Evolutionary conservation across 805 yeast genomes (phyloP).

Genomic region (Starmerella apicola): DNA sequence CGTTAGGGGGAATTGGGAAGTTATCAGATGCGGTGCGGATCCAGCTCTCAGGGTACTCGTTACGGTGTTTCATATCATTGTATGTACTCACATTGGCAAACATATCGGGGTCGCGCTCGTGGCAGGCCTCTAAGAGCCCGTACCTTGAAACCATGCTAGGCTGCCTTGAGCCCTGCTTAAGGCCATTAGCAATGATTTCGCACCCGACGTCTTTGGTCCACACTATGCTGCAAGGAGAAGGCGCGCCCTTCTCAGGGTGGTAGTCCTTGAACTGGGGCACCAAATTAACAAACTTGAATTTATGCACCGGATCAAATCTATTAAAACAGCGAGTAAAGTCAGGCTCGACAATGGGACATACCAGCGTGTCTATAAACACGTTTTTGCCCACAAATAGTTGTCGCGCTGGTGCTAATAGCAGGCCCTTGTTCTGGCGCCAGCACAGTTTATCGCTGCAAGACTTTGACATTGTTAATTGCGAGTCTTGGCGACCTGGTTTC

Average conservation of each 20-base stretch:
- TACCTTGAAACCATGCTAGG: constrained; percentile 14
- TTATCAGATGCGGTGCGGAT: constrained; percentile 16
- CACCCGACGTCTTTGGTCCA: constrained; percentile 14
- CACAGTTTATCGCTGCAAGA: constrained; percentile 83
- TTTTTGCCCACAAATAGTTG: constrained; percentile 18
- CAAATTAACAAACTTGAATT: constrained; percentile 11
- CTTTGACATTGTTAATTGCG: constrained; percentile 58
- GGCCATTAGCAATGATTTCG: constrained; percentile 21
- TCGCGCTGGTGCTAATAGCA: constrained; percentile 25
- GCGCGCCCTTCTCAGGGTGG: constrained; percentile 8
- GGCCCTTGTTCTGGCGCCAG: constrained; percentile 38
- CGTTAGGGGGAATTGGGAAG: constrained; percentile 9
- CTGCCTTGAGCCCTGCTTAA: constrained; percentile 18
- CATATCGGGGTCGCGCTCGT: background rate
- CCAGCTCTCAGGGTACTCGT: constrained; percentile 19
- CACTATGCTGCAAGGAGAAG: constrained; percentile 15
- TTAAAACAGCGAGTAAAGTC: constrained; percentile 28
- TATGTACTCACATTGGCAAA: constrained; percentile 1
- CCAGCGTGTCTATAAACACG: constrained; percentile 22
- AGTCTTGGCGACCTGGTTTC: constrained; percentile 83
- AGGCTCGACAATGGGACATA: constrained; percentile 23
- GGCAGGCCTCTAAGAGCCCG: constrained; percentile 2
- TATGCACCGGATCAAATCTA: constrained; percentile 14
- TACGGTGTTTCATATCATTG: constrained; percentile 8
- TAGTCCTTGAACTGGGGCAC: constrained; percentile 10